A percentile compares a stretch with the other conserved stretches of the same genome.
These are phyloP conservation scores for Aspergillus nomiae DNA, from an alignment of 2,329 filamentous ascomycete genomes.

Conservation along the genomic window DNA sequence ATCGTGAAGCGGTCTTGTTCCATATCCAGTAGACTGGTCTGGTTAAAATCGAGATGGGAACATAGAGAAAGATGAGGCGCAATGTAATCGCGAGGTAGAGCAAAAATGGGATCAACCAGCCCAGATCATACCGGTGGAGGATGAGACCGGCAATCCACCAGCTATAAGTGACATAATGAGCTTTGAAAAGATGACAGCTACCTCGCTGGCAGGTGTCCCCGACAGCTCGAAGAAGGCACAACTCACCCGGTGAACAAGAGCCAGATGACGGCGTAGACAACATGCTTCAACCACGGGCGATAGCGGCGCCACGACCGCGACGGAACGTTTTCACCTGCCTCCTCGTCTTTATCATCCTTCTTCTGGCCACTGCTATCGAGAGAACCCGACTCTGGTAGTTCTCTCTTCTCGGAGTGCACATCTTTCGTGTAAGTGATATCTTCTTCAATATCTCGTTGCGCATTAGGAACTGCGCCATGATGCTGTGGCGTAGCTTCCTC, in stretches of 20 bases:
- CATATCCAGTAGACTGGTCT: conserved; percentile 68
- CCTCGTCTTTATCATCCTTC: conserved; percentile 38
- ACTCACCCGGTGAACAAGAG: conserved; percentile 57
- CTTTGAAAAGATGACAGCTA: conserved; percentile 1
- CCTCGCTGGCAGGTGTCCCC: background rate
- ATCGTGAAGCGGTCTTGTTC: conserved; percentile 62
- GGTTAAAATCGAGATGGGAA: conserved; percentile 68
- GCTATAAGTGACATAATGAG: conserved; percentile 34
- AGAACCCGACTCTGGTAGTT: conserved; percentile 26
- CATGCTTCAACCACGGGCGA: conserved; percentile 27
- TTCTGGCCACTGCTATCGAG: conserved; percentile 43
- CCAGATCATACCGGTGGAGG: conserved; percentile 70
- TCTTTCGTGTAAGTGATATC: conserved; percentile 7
- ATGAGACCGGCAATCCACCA: conserved; percentile 80
- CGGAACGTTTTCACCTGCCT: conserved; percentile 38
- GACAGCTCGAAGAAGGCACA: conserved; percentile 8
- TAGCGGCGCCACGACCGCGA: conserved; percentile 29
- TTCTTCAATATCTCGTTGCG: background rate
- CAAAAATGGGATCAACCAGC: conserved; percentile 84
- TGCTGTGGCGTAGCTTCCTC: background rate
- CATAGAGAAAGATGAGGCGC: conserved; percentile 72
- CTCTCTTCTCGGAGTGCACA: conserved; percentile 6
- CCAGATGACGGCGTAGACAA: conserved; percentile 52
- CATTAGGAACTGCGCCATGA: background rate
- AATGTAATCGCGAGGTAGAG: conserved; percentile 75